Conservation (phyloP, 306 rosid genomes). For the Acacia acuminata region DNA sequence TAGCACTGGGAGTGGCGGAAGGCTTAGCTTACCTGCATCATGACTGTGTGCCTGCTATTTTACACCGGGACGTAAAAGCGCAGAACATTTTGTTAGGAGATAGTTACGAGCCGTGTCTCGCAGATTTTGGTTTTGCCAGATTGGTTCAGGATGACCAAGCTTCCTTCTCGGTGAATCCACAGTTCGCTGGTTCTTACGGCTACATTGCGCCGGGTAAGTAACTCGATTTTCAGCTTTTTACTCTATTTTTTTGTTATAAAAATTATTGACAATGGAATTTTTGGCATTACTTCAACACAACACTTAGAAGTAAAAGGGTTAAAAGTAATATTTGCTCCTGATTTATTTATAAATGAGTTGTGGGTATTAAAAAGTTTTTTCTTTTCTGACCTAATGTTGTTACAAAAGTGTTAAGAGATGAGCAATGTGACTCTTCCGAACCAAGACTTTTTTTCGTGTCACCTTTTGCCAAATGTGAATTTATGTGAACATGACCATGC, state of each 20-base stretch:
- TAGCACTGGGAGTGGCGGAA: constrained; percentile 68
- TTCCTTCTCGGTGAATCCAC: constrained; percentile 52
- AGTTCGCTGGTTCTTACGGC: constrained; percentile 75
- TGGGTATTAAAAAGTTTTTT: too few species aligned
- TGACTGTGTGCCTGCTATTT: constrained; percentile 61
- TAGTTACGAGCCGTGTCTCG: constrained; percentile 57
- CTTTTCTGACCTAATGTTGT: too few species aligned
- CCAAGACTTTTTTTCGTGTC: too few species aligned
- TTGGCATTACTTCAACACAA: neutral
- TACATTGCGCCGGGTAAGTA: constrained; percentile 70
- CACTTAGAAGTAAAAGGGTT: neutral
- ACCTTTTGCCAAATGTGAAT: too few species aligned
- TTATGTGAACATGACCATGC: too few species aligned
- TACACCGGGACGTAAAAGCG: constrained; percentile 77
- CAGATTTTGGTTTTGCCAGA: constrained; percentile 67
- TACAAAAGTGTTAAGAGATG: too few species aligned
- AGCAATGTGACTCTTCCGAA: too few species aligned
- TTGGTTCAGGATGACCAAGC: constrained; percentile 46
- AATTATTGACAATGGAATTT: neutral
- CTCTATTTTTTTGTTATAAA: neutral
- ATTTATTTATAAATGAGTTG: too few species aligned
- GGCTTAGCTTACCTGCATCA: constrained; percentile 68
- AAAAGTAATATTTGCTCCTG: too few species aligned
- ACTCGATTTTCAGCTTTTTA: neutral
- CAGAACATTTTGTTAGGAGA: constrained; percentile 59